Base-by-base conservation (phyloP, 768 basidiomycete species). In the Tricholoma flavovirens region DNA sequence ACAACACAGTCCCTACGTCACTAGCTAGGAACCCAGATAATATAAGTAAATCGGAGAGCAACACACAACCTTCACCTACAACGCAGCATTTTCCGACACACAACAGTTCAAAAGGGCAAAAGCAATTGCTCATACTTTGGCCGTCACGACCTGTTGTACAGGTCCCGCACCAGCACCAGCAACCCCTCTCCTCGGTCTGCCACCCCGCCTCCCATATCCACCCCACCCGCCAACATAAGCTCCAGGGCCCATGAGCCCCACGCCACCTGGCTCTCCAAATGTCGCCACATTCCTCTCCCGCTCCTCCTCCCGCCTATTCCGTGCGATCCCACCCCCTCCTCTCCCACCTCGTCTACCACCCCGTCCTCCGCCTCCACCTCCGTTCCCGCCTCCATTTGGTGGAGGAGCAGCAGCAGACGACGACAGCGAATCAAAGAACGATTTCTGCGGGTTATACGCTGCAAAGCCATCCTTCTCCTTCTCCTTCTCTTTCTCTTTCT, bases 241-340 rank as follows among this genome's bases (percentile, higher is more conserved):
- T 38, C 87, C 87, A 22, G 88, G 88, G 0, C 88, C 88, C 76
- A 90, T 78, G 51, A 89, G 67, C 5, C 89, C 88, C 15, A 88
- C 81, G 49, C 87, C 87, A 10, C 89, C 89, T 7, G 90, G 83
- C 67, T 93, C 90, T 2, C 90, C 91, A 76, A 93, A 93, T 7
- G 90, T 93, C 29, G 87, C 87, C 8, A 93, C 83, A 63, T 93
- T 93, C 69, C 81, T 83, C 69, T 90, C 88, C 57, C 90, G 71
- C 66, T 93, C 90, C 62, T 92, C 91, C 62, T 93, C 90, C 43
- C 90, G 72, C 62, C 90, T 77, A 61, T 83, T 88, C 52, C 86
- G 75, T 1, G 85, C 89, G 0, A 71, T 77, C 35, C 72, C 77
- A 9, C 78, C 72, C 0, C 78, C 73, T 0, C 82, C 77, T 30